Evolutionary conservation across 208 protist genomes (phyloP), one percentile per base, ranked within the genome.

Genomic region (Wallacemonas sp.): DNA sequence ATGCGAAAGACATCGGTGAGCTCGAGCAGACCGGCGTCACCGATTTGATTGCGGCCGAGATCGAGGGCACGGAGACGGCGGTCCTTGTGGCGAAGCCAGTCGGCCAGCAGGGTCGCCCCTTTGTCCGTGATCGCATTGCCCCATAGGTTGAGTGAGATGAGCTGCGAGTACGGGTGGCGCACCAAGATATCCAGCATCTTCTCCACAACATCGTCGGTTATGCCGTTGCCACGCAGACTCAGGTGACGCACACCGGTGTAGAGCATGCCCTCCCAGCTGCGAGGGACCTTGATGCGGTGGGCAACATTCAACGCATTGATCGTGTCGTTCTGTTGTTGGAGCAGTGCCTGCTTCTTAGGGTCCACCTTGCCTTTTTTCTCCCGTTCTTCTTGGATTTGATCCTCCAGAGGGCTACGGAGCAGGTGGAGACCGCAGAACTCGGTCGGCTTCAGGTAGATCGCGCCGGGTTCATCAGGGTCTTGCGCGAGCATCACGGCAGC

Each of bases 361-460:
- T 93, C 90, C 36, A 82, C 70, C 78, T 91, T 93, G 47, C 90
- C 86, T 65, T 93, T 96, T 53, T 84, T 81, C 67, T 91, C 85
- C 41, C 47, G 68, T 62, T 93, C 90, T 46, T 93, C 86, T 45
- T 85, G 68, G 41, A 91, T 56, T 64, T 94, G 86, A 66, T 82
- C 42, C 61, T 93, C 86, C 26, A 88, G 72, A 3, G 70, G 38
- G 26, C 84, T 86, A 3, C 78, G 85, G 36, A 82, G 46, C 42
- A 68, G 33, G 58, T 87, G 77, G 27, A 90, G 67, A 41, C 90
- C 82, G 70, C 85, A 80, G 66, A 84, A 93, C 67, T 87, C 79
- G 22, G 82, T 85, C 0, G 87, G 87, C 44, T 80, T 70, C 33
- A 91, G 74, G 51, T 75, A 91, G 42, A 96, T 34, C 39, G 44